Conservation (phyloP, 257 asterid species). For the Hygrophila difformis region DNA sequence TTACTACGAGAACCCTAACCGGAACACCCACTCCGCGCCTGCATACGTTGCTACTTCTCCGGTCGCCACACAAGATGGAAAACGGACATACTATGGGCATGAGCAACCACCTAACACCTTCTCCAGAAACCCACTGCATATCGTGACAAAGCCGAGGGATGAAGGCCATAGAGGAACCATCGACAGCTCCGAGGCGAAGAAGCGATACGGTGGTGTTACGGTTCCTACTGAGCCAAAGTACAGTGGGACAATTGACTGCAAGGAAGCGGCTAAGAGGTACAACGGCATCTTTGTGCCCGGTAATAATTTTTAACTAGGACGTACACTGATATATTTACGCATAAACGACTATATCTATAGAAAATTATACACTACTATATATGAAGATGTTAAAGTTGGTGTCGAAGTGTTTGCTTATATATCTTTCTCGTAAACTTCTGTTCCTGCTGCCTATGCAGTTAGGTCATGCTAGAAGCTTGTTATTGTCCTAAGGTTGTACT, state of each 20-base stretch:
- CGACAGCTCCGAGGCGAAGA: slow-evolving; percentile 16
- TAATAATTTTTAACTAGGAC: neutral
- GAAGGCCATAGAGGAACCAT: slow-evolving; percentile 7
- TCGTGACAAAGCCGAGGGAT: slow-evolving; percentile 9
- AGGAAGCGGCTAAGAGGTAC: slow-evolving; percentile 25
- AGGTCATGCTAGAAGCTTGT: neutral
- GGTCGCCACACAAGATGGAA: no score
- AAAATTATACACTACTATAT: no score
- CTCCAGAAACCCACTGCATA: neutral
- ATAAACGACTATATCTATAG: no score
- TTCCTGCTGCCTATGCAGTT: neutral
- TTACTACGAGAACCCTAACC: neutral
- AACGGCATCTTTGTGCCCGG: slow-evolving; percentile 23
- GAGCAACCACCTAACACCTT: no score
- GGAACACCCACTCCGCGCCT: no score
- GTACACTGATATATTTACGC: neutral
- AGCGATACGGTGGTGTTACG: slow-evolving; percentile 11
- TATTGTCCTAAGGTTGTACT: neutral
- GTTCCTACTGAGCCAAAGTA: neutral
- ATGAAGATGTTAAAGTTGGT: no score
- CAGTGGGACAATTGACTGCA: slow-evolving; percentile 16
- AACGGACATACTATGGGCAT: no score
- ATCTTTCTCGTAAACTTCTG: neutral
- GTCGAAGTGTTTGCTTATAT: neutral
- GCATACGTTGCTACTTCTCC: no score